Percentiles rank a stretch among this genome's conserved stretches.
Conservation (phyloP, 192 early-diverging fungal species). For the Chytriomyces sp. region DNA sequence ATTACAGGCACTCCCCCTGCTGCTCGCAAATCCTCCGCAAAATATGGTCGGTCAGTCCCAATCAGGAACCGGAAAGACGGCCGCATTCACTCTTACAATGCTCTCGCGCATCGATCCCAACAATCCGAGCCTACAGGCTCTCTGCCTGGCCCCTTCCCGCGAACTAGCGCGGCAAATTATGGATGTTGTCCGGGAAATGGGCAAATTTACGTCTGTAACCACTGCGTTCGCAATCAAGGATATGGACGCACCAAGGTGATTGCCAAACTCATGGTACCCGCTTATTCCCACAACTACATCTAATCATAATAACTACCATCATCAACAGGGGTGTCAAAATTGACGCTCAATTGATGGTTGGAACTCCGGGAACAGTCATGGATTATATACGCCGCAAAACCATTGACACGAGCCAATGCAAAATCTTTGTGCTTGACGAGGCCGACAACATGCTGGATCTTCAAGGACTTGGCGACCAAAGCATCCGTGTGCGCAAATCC, state of each 20-base stretch:
- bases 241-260: constrained; percentile 23
- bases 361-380: constrained; percentile 89
- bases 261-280: too few relatives aligned
- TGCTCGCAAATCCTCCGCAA: constrained; percentile 81
- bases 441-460: constrained; percentile 98
- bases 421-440: constrained; percentile 94
- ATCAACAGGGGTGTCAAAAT: constrained; percentile 60
- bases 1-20: constrained; percentile 77
- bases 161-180: constrained; percentile 95
- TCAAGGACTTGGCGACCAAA: constrained; percentile 79
- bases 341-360: constrained; percentile 82
- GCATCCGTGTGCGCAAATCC: constrained; percentile 79
- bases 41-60: constrained; percentile 98
- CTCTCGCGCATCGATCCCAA: constrained; percentile 80
- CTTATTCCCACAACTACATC: too few relatives aligned
- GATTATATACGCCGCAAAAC: constrained; percentile 71
- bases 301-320: too few relatives aligned
- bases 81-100: constrained; percentile 93
- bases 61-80: constrained; percentile 97
- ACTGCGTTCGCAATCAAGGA: constrained; percentile 82
- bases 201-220: constrained; percentile 81
- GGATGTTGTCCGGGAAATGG: constrained; percentile 88
- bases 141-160: constrained; percentile 90
- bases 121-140: constrained; percentile 70
- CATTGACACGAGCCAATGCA: constrained; percentile 62